Evolutionary conservation across 768 basidiomycete genomes (phyloP).

Genomic region (Xerocomus spinulosus): DNA sequence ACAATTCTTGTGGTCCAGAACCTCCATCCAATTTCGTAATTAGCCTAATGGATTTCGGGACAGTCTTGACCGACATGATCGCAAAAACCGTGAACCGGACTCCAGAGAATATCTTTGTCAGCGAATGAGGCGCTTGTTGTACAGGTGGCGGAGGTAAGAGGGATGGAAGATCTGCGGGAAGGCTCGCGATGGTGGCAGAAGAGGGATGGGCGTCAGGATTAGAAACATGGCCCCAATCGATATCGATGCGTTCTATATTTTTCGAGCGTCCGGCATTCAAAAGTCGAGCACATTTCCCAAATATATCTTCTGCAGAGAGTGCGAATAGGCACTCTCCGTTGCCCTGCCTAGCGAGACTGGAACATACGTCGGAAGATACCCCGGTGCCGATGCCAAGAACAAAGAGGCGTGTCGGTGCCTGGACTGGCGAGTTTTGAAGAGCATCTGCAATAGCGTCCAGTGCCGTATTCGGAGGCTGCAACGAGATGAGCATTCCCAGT

Average conservation of each 20-base stretch:
- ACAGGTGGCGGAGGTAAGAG: slow-evolving; percentile 34
- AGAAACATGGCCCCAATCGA: slow-evolving; percentile 47
- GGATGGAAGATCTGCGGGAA: slow-evolving; percentile 8
- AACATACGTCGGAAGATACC: slow-evolving; percentile 48
- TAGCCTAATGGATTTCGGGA: slow-evolving; percentile 29
- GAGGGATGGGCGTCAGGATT: background rate
- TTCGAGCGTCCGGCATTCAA: slow-evolving; percentile 48
- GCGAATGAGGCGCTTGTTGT: slow-evolving; percentile 31
- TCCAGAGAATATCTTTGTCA: slow-evolving; percentile 32
- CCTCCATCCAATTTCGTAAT: slow-evolving; percentile 26
- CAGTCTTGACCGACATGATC: slow-evolving; percentile 18
- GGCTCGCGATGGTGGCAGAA: slow-evolving; percentile 15
- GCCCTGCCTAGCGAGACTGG: slow-evolving; percentile 51
- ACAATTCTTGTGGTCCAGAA: slow-evolving; percentile 11
- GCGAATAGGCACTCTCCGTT: slow-evolving; percentile 49
- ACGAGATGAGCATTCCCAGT: slow-evolving; percentile 17
- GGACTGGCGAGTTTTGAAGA: slow-evolving; percentile 26
- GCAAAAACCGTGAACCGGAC: slow-evolving; percentile 34
- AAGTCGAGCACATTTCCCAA: slow-evolving; percentile 45
- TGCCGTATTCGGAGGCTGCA: too few species aligned
- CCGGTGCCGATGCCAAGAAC: slow-evolving; percentile 52
- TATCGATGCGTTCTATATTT: slow-evolving; percentile 39
- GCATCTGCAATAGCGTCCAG: slow-evolving; percentile 23
- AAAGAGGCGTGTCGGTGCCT: slow-evolving; percentile 46
- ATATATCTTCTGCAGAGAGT: slow-evolving; percentile 40